phyloP scores from a whole-genome alignment of 805 yeast genomes.

The Grigorovia humatica region DNA sequence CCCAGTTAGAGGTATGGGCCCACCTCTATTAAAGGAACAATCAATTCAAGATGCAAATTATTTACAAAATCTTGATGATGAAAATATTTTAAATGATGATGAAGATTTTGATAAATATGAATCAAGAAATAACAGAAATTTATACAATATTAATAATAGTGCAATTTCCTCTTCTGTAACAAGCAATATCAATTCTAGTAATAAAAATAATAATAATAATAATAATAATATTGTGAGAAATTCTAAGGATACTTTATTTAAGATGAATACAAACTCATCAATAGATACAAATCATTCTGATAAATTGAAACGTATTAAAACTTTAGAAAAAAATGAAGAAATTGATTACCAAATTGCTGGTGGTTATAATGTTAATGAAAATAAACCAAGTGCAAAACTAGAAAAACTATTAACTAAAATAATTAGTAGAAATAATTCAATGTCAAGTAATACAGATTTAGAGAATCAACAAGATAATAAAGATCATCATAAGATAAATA shows the following conservation, averaged over 20 bases:
- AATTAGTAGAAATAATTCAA: conserved; percentile 3
- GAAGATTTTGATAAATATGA: not conserved
- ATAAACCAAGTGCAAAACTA: conserved; percentile 28
- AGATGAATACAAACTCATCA: not conserved
- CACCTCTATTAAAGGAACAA: conserved; percentile 44
- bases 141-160: not conserved
- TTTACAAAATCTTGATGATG: not conserved
- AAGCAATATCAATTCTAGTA: not conserved
- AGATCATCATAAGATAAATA: conserved; percentile 7
- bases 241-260: not conserved
- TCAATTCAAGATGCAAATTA: conserved; percentile 40
- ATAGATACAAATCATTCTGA: not conserved
- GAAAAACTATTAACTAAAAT: conserved; percentile 25
- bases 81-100: not conserved
- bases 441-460: conserved; percentile 1
- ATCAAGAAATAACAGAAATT: too few relatives aligned
- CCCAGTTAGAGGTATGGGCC: conserved; percentile 73
- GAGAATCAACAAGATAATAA: conserved; percentile 1
- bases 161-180: not conserved
- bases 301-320: conserved; percentile 7
- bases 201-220: too few relatives aligned
- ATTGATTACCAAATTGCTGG: conserved; percentile 18
- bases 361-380: conserved; percentile 27
- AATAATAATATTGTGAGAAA: not conserved
- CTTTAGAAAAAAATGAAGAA: conserved; percentile 20